Conservation (phyloP, 148 eudicot genomes). For the Rheum nobile region DNA sequence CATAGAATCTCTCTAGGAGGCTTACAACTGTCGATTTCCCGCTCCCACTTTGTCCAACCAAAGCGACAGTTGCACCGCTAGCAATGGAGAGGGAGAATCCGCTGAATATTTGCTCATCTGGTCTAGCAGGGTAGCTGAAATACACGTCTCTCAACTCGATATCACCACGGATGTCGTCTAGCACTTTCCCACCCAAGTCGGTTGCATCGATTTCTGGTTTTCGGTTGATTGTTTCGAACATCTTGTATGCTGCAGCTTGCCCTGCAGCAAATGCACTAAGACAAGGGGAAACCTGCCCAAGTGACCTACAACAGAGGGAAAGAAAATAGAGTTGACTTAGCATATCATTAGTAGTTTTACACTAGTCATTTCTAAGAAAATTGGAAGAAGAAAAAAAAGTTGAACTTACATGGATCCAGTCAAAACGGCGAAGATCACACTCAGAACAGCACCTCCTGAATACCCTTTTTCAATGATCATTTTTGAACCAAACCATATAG, state of each 20-base stretch:
- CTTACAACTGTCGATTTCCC: slow-evolving; percentile 62
- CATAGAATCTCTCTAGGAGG: slow-evolving; percentile 52
- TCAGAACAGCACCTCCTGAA: slow-evolving; percentile 46
- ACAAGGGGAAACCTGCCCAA: slow-evolving; percentile 54
- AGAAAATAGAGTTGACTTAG: slow-evolving; percentile 16
- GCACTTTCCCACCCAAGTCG: slow-evolving; percentile 25
- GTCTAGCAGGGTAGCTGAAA: slow-evolving; percentile 51
- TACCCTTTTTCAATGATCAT: slow-evolving; percentile 41
- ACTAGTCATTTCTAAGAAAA: neutral
- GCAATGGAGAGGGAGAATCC: slow-evolving; percentile 43
- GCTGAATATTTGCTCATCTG: slow-evolving; percentile 43
- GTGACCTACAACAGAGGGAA: slow-evolving; percentile 24
- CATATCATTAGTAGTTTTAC: neutral
- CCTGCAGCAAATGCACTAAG: slow-evolving; percentile 52
- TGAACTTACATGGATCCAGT: slow-evolving; percentile 51
- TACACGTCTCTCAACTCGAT: slow-evolving; percentile 37
- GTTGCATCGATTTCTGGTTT: slow-evolving; percentile 44
- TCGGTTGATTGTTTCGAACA: slow-evolving; percentile 48
- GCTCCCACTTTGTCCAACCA: slow-evolving; percentile 64
- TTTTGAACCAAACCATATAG: slow-evolving; percentile 60
- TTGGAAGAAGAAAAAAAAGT: neutral
- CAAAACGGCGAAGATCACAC: slow-evolving; percentile 40
- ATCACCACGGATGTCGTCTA: slow-evolving; percentile 42
- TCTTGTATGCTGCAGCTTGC: slow-evolving; percentile 49
- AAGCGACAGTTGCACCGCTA: slow-evolving; percentile 43